Percentiles rank a stretch among this genome's conserved stretches.
phyloP scores from a whole-genome alignment of 139 green algal species.

The Tetraselmis chui region DNA sequence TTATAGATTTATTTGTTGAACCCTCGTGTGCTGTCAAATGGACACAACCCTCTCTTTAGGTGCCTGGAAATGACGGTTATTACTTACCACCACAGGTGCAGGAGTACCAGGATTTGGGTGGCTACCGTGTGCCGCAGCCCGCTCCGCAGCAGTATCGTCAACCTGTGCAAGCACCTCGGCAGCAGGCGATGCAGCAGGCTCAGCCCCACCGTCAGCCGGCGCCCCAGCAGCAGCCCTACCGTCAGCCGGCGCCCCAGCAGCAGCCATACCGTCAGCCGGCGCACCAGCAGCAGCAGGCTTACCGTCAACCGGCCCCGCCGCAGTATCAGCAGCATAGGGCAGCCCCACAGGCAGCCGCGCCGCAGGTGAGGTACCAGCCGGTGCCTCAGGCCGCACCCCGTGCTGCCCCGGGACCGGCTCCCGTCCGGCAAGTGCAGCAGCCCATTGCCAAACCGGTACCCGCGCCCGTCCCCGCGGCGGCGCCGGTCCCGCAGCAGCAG shows the following conservation, averaged over 20 bases:
- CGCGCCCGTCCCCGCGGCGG: conserved; percentile 7
- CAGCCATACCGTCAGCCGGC: not conserved
- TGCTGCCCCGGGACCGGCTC: conserved; percentile 1
- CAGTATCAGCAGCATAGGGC: not conserved
- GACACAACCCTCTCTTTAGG: too few species aligned
- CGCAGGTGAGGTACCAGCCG: not conserved
- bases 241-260: not conserved
- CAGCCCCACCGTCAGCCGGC: not conserved
- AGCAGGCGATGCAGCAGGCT: not conserved
- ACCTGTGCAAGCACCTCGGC: not conserved
- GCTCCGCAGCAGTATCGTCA: not conserved
- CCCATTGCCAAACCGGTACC: conserved; percentile 4
- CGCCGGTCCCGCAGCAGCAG: conserved; percentile 2
- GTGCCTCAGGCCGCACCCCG: not conserved
- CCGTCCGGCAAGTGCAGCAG: conserved; percentile 6
- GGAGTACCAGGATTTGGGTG: not conserved
- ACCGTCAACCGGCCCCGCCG: not conserved
- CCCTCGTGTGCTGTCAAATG: not conserved
- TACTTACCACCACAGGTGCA: not conserved
- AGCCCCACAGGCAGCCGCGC: not conserved
- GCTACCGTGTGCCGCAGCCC: not conserved
- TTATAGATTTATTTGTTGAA: not conserved
- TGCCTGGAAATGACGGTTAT: too few species aligned
- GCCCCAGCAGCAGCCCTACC: not conserved
- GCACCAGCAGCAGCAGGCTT: not conserved